Percentiles rank a stretch among this genome's conserved stretches.
Evolutionary conservation across 2,329 filamentous ascomycete species (phyloP).

Genomic region (Trichoderma endophyticum): DNA sequence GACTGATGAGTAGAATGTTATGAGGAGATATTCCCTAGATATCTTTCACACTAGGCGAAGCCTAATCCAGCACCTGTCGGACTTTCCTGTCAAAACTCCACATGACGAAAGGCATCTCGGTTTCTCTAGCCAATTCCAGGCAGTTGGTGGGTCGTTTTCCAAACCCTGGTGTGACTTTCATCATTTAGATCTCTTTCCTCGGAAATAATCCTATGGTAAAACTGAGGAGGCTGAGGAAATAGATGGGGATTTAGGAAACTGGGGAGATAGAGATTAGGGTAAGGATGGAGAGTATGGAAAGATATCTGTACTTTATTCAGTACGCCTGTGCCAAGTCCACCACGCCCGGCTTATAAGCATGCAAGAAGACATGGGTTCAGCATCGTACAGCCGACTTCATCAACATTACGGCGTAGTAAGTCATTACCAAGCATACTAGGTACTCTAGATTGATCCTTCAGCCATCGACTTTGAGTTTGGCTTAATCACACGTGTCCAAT

Average conservation of each 20-base stretch:
- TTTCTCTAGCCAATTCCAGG: neutral
- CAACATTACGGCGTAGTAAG: neutral
- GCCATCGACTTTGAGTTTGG: neutral
- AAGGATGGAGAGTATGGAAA: neutral
- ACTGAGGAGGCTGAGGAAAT: neutral
- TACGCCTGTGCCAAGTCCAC: neutral
- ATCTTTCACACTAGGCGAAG: neutral
- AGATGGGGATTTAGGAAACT: neutral
- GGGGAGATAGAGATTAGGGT: neutral
- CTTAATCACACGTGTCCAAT: neutral
- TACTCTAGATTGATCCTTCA: neutral
- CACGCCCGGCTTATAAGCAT: neutral
- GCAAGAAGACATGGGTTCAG: neutral
- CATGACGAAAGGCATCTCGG: neutral
- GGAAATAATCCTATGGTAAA: neutral
- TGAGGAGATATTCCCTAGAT: neutral
- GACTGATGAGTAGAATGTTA: neutral
- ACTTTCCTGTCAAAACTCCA: neutral
- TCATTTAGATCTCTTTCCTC: neutral
- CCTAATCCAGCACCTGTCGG: neutral
- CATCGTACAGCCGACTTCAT: neutral
- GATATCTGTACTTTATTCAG: neutral
- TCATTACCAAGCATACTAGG: neutral
- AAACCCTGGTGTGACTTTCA: neutral
- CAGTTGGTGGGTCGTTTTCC: neutral